These are phyloP conservation scores for Trametes cubensis DNA, from an alignment of 768 basidiomycete genomes.

Conservation along the genomic window DNA sequence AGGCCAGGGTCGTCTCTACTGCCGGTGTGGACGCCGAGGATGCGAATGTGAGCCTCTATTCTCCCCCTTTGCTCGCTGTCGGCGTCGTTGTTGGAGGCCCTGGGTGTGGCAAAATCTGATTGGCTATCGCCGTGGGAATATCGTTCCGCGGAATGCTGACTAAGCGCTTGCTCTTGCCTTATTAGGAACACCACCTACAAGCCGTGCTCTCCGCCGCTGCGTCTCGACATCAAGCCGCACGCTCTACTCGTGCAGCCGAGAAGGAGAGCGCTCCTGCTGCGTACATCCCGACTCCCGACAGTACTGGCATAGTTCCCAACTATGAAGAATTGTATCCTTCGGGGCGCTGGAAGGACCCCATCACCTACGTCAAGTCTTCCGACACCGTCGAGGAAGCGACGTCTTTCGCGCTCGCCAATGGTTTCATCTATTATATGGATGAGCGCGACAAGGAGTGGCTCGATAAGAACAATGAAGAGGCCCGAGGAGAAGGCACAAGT, in stretches of 20 bases:
- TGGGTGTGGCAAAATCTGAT: conserved; percentile 49
- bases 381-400: conserved; percentile 82
- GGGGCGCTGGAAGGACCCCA: conserved; percentile 73
- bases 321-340: conserved; percentile 77
- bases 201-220: conserved; percentile 59
- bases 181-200: conserved; percentile 61
- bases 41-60: conserved; percentile 74
- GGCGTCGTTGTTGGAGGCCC: conserved; percentile 46
- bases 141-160: conserved; percentile 58
- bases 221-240: conserved; percentile 46
- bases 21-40: conserved; percentile 93
- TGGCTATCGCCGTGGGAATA: conserved; percentile 49
- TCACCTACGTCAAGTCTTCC: conserved; percentile 77
- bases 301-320: conserved; percentile 76
- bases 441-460: conserved; percentile 96
- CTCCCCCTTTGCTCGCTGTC: conserved; percentile 37
- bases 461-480: conserved; percentile 85
- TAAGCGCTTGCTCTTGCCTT: conserved; percentile 34
- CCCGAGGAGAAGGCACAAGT: conserved; percentile 83
- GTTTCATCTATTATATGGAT: conserved; percentile 92
- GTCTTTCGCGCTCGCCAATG: conserved; percentile 62
- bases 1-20: conserved; percentile 76
- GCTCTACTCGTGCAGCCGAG: conserved; percentile 42
- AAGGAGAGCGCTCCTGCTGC: conserved; percentile 53
- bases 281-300: conserved; percentile 93